Conservation (phyloP, 805 yeast genomes). For the Debaryomyces maramus region DNA sequence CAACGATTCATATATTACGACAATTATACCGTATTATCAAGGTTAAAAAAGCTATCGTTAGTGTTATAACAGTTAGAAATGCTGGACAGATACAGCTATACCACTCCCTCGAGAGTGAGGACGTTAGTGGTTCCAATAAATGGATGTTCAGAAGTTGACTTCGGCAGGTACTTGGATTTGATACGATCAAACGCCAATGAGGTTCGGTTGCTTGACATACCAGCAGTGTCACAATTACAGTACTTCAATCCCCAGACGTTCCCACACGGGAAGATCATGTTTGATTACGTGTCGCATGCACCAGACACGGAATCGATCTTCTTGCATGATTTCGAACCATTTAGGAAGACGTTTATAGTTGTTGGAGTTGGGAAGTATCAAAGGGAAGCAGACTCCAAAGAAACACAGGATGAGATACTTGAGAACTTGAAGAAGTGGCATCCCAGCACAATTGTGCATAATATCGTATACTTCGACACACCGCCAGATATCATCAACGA, state of each 20-base stretch:
- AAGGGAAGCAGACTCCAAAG: constrained; percentile 2
- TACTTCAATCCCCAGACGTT: constrained; percentile 81
- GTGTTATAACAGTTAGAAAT: constrained; percentile 1
- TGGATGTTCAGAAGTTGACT: constrained; percentile 41
- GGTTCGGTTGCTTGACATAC: constrained; percentile 71
- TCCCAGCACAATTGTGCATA: constrained; percentile 57
- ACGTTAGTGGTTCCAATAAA: constrained; percentile 70
- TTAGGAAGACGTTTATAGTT: constrained; percentile 70
- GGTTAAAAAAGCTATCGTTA: no score
- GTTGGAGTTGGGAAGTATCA: constrained; percentile 42
- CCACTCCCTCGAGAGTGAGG: constrained; percentile 65
- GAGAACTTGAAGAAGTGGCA: constrained; percentile 40
- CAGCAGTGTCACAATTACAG: constrained; percentile 51
- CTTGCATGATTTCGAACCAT: constrained; percentile 88
- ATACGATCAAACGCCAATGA: constrained; percentile 52
- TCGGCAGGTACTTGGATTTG: constrained; percentile 40
- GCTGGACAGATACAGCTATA: constrained; percentile 47
- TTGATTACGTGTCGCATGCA: constrained; percentile 48
- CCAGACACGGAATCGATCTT: constrained; percentile 61
- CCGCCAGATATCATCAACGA: constrained; percentile 22
- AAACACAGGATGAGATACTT: constrained; percentile 11
- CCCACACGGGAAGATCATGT: constrained; percentile 74
- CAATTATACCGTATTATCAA: neutral
- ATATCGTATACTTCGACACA: constrained; percentile 53
- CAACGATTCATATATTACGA: no score